These are phyloP conservation scores for Euphorbia schlechtendalii DNA, from an alignment of 441 rosid species.

Conservation along the genomic window DNA sequence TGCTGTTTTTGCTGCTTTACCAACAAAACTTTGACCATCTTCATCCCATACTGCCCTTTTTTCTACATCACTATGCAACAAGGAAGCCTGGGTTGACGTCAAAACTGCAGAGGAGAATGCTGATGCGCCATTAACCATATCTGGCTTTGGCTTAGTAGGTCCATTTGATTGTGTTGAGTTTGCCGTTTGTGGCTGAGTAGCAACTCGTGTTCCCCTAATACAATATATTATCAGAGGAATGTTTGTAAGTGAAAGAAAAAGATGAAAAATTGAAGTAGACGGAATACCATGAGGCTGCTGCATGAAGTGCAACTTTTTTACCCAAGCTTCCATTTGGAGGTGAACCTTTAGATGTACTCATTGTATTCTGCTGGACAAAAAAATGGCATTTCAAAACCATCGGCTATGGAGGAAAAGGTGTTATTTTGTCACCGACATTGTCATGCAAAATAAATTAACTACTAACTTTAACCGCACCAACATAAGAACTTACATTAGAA, in stretches of 20 bases:
- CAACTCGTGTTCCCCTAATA: conserved; percentile 74
- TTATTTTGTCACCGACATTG: not conserved
- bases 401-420: not conserved
- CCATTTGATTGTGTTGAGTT: conserved; percentile 43
- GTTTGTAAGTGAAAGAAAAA: not conserved
- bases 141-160: conserved; percentile 44
- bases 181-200: conserved; percentile 42
- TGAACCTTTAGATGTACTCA: conserved; percentile 44
- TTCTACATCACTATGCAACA: conserved; percentile 28
- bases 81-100: conserved; percentile 30
- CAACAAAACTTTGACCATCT: conserved; percentile 28
- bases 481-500: conserved; percentile 39
- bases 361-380: conserved; percentile 36
- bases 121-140: conserved; percentile 27
- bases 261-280: not conserved
- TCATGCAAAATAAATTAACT: not conserved
- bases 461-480: not conserved
- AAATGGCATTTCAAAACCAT: not conserved
- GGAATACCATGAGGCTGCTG: conserved; percentile 82
- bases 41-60: conserved; percentile 42
- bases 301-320: conserved; percentile 68
- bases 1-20: conserved; percentile 35
- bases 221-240: conserved; percentile 20
- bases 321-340: conserved; percentile 70
- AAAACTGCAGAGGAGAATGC: conserved; percentile 41